Evolutionary conservation across 176 grass and related monocot genomes (phyloP).

Genomic region (Zea mays): DNA sequence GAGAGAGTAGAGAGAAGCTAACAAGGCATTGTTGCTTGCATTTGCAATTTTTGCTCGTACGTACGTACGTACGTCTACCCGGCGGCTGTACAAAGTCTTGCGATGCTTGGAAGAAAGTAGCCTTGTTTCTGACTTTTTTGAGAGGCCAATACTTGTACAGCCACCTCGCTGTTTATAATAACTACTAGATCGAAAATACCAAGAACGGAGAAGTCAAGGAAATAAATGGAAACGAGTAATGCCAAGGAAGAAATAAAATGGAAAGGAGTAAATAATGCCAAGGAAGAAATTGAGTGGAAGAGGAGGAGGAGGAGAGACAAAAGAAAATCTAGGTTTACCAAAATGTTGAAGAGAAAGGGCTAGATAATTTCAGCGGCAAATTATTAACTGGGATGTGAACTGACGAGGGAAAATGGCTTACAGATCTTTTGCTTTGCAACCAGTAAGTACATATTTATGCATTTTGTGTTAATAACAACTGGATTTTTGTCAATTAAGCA

Average conservation of each 20-base stretch:
- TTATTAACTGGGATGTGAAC: neutral
- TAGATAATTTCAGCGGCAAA: neutral
- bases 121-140: conserved; percentile 39
- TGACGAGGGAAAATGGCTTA: neutral
- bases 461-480: too few relatives aligned
- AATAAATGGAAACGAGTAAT: conserved; percentile 45
- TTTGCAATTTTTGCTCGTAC: conserved; percentile 28
- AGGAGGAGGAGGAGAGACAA: conserved; percentile 4
- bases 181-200: conserved; percentile 25
- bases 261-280: neutral
- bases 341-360: conserved; percentile 5
- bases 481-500: too few relatives aligned
- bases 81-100: conserved; percentile 45
- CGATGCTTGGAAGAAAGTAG: conserved; percentile 48
- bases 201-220: conserved; percentile 34
- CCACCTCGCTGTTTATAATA: conserved; percentile 38
- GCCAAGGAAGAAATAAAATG: conserved; percentile 30
- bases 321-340: conserved; percentile 26
- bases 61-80: neutral
- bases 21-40: conserved; percentile 29
- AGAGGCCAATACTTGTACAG: conserved; percentile 37
- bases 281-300: neutral
- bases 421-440: neutral
- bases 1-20: too few relatives aligned
- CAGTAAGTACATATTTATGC: too few relatives aligned